Evolutionary conservation across 257 asterid genomes (phyloP), one percentile per base, ranked within the genome.

Genomic region (Solanum stenotomum): DNA sequence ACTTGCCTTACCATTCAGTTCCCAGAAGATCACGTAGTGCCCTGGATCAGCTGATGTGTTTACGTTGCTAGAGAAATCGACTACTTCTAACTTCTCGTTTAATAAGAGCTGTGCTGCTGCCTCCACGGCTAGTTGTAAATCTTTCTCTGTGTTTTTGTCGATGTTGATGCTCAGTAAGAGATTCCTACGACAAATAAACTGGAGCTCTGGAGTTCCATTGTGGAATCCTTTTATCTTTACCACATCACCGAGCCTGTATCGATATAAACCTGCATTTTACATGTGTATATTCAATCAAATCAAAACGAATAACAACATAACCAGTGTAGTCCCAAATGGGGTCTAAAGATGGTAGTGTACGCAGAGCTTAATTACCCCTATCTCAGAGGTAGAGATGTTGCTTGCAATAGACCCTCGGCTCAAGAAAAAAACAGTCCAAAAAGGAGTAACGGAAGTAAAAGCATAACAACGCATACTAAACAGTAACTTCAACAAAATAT

Each of bases 101-200:
- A 94, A 87, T 10, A 97, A 90, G 4, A 92, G 86, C 85, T 86
- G 88, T 29, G 94, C 93, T 6, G 99, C 99, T 2, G 94, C 92
- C 71, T 96, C 99, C 3, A 97, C 99, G 0, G 98, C 91, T 61
- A 95, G 37, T 89, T 97, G 99, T 14, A 97, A 87, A 52, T 97
- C 99, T 91, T 95, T 97, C 92, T 97, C 99, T 0, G 98, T 96
- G 93, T 94, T 97, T 88, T 97, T 97, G 95, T 97, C 99, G 8
- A 97, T 96, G 95, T 96, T 97, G 81, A 97, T 88, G 10, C 93
- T 92, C 56, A 97, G 95, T 2, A 96, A 95, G 59, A 97, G 99
- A 87, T 94, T 96, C 63, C 95, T 92, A 84, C 99, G 82, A 93
- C 99, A 96, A 29, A 97, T 78, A 89, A 96, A 97, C 35, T 95